Evolutionary conservation across 2,329 filamentous ascomycete species (phyloP).

Genomic region (Neoarthrinium moseri): DNA sequence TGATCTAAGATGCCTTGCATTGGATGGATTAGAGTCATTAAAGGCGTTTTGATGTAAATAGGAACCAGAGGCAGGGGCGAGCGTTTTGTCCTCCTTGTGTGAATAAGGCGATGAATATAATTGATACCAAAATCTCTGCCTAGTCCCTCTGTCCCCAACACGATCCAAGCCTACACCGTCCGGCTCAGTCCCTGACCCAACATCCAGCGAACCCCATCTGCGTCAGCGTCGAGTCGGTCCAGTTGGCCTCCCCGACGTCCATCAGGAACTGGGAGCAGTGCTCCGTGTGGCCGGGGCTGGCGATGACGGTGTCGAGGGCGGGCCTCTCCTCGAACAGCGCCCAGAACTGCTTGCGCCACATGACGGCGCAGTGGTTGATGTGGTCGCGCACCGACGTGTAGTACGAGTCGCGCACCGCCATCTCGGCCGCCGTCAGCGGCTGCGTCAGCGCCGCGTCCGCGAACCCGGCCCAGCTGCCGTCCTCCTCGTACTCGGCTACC

Average conservation of each 20-base stretch:
- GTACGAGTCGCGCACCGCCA: slow-evolving; percentile 20
- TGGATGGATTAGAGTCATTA: too few relatives aligned
- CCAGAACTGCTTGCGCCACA: slow-evolving; percentile 25
- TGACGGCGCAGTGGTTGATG: slow-evolving; percentile 24
- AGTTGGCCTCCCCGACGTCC: slow-evolving; percentile 18
- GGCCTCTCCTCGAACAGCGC: slow-evolving; percentile 19
- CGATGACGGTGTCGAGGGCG: slow-evolving; percentile 19
- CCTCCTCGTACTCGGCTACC: slow-evolving; percentile 23
- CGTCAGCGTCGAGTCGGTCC: slow-evolving; percentile 15
- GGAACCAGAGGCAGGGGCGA: too few relatives aligned
- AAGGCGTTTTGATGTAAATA: too few relatives aligned
- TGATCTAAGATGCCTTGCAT: too few relatives aligned
- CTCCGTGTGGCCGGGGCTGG: slow-evolving; percentile 22
- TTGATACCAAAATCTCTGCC: too few relatives aligned
- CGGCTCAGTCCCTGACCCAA: slow-evolving; percentile 3
- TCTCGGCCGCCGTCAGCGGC: slow-evolving; percentile 16
- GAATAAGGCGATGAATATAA: too few relatives aligned
- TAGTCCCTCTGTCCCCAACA: too few relatives aligned
- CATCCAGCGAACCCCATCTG: slow-evolving; percentile 7
- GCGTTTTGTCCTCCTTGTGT: too few relatives aligned
- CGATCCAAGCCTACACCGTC: too few relatives aligned
- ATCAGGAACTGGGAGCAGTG: slow-evolving; percentile 26
- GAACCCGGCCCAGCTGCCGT: slow-evolving; percentile 21
- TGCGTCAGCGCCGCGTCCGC: slow-evolving; percentile 21
- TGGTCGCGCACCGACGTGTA: slow-evolving; percentile 22